Base-by-base conservation (phyloP, 2,329 filamentous ascomycete genomes). In the Hortaea werneckii region DNA sequence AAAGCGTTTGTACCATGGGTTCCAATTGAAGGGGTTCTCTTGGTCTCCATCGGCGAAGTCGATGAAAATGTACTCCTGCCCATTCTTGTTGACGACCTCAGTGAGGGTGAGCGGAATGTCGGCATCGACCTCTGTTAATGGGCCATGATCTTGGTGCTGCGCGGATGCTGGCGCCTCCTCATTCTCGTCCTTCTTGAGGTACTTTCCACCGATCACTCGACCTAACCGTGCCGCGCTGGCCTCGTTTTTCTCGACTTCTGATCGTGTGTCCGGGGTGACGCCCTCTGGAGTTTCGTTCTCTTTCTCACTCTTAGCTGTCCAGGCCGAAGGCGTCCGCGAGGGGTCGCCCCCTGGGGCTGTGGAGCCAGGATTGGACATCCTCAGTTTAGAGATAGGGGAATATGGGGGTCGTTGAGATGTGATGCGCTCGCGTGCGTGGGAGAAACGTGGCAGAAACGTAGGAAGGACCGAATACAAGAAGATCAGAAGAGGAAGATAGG, bases 21-120 rank as follows among this genome's bases (percentile, higher is more conserved):
- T 65, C 58, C 60, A 76, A 57, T 76, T 75, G 65, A 74, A 75
- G 0, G 73, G 73, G 50, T 76, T 74, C 54, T 73, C 66, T 13
- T 60, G 61, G 50, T 76, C 73, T 8, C 65, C 68, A 1, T 65
- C 56, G 1, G 66, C 65, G 49, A 74, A 76, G 32, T 65, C 64
- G 5, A 76, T 64, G 8, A 74, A 59, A 45, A 75, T 65, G 40
- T 65, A 68, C 42, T 74, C 65, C 41, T 68, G 63, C 44, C 62
- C 70, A 48, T 74, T 59, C 41, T 70, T 61, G 38, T 62, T 46
- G n/a, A 64, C 63, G 2, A 65, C 54, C 46, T 71, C 66, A 6
- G 68, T 71, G 34, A 68, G 50, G 5, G 73, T 75, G 20, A 74
- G 62, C 6, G 73, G 73, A 50, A 76, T 63, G 49, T 75, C 72